phyloP scores from a whole-genome alignment of 441 rosid species.

The Flueggea neowawraea region DNA sequence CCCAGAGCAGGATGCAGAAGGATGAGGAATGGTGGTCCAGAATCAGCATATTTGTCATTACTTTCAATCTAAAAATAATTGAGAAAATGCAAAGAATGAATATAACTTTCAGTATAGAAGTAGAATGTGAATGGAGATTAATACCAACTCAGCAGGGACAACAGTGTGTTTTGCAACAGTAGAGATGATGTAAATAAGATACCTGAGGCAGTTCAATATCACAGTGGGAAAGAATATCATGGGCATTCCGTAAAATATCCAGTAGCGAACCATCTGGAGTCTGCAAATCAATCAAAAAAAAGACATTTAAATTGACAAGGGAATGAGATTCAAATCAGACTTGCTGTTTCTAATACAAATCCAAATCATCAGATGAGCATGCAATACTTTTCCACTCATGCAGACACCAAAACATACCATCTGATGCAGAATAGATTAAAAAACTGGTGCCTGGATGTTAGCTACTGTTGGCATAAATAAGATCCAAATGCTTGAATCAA shows the following conservation, averaged over 20 bases:
- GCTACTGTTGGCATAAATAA: no score
- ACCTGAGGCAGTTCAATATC: slow-evolving; percentile 76
- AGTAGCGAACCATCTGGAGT: slow-evolving; percentile 92
- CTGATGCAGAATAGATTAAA: not conserved
- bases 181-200: slow-evolving; percentile 10
- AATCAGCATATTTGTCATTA: slow-evolving; percentile 57
- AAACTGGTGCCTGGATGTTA: not conserved
- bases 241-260: slow-evolving; percentile 84
- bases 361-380: not conserved
- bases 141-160: slow-evolving; percentile 10
- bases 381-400: not conserved
- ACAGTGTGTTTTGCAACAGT: not conserved
- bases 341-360: no score
- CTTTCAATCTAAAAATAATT: slow-evolving; percentile 47
- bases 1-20: slow-evolving; percentile 95
- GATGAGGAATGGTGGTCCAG: slow-evolving; percentile 85
- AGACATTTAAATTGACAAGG: not conserved
- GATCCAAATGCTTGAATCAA: no score
- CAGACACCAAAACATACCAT: not conserved
- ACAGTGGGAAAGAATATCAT: slow-evolving; percentile 75
- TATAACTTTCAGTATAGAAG: slow-evolving; percentile 9
- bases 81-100: slow-evolving; percentile 6
- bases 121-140: not conserved
- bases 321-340: not conserved
- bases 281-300: slow-evolving; percentile 40